Conservation (phyloP, 2,329 filamentous ascomycete genomes). For the Juglanconis sp. region DNA sequence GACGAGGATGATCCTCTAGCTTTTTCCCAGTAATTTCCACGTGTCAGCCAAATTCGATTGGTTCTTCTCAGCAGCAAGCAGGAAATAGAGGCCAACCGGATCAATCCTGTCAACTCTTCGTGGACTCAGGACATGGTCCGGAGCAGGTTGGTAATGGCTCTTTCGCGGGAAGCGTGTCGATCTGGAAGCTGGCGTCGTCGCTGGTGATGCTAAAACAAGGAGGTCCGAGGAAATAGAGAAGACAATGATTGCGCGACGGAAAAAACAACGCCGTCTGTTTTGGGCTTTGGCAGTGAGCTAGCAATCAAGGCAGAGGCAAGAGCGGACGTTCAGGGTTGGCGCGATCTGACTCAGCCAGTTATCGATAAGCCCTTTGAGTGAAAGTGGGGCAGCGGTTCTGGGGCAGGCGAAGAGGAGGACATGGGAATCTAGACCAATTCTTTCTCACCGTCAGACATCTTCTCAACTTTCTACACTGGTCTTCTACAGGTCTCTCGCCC, state of each 20-base stretch:
- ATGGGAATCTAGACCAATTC: not conserved
- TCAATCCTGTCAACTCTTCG: constrained; percentile 26
- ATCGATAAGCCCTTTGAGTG: constrained; percentile 1
- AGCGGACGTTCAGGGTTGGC: not conserved
- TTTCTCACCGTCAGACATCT: not conserved
- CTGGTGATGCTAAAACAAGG: not conserved
- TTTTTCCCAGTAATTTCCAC: constrained; percentile 7
- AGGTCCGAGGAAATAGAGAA: not conserved
- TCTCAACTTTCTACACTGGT: not conserved
- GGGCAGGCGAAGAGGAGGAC: not conserved
- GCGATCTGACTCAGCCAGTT: constrained; percentile 1
- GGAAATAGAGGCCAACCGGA: constrained; percentile 27
- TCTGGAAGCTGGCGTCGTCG: not conserved
- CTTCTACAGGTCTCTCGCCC: not conserved
- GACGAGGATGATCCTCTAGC: constrained; percentile 16
- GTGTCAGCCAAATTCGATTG: constrained; percentile 21
- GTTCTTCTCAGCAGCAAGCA: constrained; percentile 13
- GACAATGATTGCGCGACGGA: not conserved
- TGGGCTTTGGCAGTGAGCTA: not conserved
- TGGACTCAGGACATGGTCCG: constrained; percentile 23
- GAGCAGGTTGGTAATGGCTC: not conserved
- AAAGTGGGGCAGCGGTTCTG: not conserved
- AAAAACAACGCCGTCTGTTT: not conserved
- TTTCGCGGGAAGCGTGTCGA: not conserved
- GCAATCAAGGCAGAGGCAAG: not conserved